Evolutionary conservation across 176 grass and related monocot species (phyloP).

Genomic region (Paspalum vaginatum): DNA sequence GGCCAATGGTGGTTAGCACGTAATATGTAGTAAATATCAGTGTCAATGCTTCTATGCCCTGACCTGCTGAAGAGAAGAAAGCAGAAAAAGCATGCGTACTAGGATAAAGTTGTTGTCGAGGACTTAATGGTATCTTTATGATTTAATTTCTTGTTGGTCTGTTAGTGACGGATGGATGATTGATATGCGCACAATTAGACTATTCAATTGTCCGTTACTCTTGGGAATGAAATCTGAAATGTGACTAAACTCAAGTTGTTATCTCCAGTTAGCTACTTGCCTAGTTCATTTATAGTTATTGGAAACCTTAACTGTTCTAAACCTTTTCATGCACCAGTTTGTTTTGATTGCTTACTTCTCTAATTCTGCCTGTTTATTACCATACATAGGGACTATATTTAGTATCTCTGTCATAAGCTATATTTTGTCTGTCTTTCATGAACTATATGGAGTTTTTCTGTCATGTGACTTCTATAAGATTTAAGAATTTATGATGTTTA

Average conservation of each 20-base stretch:
- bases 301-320: background rate
- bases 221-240: constrained; percentile 12
- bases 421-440: background rate
- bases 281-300: constrained; percentile 7
- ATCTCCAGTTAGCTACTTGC: background rate
- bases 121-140: constrained; percentile 26
- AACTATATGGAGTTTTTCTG: background rate
- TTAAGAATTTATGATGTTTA: background rate
- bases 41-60: constrained; percentile 14
- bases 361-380: constrained; percentile 7
- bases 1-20: background rate
- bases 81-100: constrained; percentile 18
- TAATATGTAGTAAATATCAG: background rate
- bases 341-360: constrained; percentile 21
- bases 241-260: constrained; percentile 28
- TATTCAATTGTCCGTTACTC: constrained; percentile 21
- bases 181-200: constrained; percentile 26
- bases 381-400: background rate
- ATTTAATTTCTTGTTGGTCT: constrained; percentile 28
- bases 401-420: background rate
- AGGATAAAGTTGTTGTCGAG: background rate
- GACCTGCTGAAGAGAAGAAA: constrained; percentile 28
- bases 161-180: constrained; percentile 19
- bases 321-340: background rate
- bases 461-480: background rate